Base-by-base conservation (phyloP, 1,284 basidiomycete species). In the Meira miltonrushii region DNA sequence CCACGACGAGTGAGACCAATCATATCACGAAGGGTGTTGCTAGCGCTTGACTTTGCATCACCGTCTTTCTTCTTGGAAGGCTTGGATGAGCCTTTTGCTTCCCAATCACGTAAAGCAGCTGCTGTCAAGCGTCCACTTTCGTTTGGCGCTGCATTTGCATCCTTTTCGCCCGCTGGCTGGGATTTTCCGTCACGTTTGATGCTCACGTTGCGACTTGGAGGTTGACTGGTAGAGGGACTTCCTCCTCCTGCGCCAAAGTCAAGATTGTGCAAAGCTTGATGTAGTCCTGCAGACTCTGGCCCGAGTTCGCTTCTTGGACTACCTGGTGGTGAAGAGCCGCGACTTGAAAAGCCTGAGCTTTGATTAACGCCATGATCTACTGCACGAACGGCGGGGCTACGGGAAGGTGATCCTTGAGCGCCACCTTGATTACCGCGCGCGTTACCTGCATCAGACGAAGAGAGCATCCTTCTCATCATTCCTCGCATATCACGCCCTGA, bases 381-480 rank as follows among this genome's bases (percentile, higher is more conserved):
- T 2, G 39, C 33, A 17, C 62, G 66, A 50, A 60, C 49, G 37
- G 64, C 60, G 21, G 66, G 67, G 3, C 66, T 65, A 11, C 65
- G 50, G 23, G 65, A n/a, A 15, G 69, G 69, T 9, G 71, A 71
- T 19, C 64, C 48, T 54, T 63, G 50, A 11, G 13, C 55, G 28
- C 55, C 55, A 28, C 9, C 17, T 33, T 17, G 37, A 39, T 17
- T 25, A 12, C 43, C 23, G 17, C 17, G 23, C 17, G 17, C 43
- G 9, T 17, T 17, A 9, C 43, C 43, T 44, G 17, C 17, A 19
- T 53, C 50, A 13, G 50, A 53, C 8, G 44, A 47, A 9, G 72
- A 72, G 7, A 76, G 67, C 74, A 76, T 76, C 44, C 74, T 64
- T 15, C 71, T 65, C 50, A 76, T 61, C 57, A 75, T 75, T 54